Base-by-base conservation (phyloP, 139 green algal species). In the Picochlorum sp. region DNA sequence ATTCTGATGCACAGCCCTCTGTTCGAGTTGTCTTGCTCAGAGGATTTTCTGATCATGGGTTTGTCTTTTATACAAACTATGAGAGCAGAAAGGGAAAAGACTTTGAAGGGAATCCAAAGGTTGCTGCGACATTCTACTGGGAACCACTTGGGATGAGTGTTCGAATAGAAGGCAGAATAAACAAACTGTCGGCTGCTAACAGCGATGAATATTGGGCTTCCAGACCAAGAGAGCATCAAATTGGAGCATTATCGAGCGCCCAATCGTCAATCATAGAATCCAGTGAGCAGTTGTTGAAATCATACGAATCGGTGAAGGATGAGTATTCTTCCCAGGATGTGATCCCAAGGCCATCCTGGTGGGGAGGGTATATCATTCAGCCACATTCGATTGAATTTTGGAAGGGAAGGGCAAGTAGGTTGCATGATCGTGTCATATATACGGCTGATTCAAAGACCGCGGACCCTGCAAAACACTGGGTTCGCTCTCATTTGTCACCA, bases 41-140 rank as follows among this genome's bases (percentile, higher is more conserved):
- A 67, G 89, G 85, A n/a, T 82, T 78, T 34, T 79, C 85, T 56
- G 6, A 78, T 21, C 56, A 76, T 1, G 90, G 90, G 1, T 95
- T 97, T 65, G 74, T 85, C 1, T 97, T 91, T 62, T 96, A 88
- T 74, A 95, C 89, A 24, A 97, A 96, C 74, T 96, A 93, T 76
- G 68, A 75, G 64, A 82, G 66, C 24, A 11, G 63, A 18, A 86
- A 88, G 74, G 82, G 71, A 6, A 23, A 56, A 5, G 80, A 96
- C 54, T 73, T 96, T 24, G 23, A 41, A 6, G 49, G 44, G 9
- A 82, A 62, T 14, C 26, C 65, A 4, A n/a, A 59, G 2, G 23
- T 30, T 18, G 86, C 86, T 9, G 82, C 84, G 1, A 73, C 65
- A 49, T 84, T 96, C 21, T 96, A 80, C 58, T 97, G 87, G 89